These are phyloP conservation scores for Berberis thunbergii DNA, from an alignment of 164 flowering plant species.

Conservation along the genomic window DNA sequence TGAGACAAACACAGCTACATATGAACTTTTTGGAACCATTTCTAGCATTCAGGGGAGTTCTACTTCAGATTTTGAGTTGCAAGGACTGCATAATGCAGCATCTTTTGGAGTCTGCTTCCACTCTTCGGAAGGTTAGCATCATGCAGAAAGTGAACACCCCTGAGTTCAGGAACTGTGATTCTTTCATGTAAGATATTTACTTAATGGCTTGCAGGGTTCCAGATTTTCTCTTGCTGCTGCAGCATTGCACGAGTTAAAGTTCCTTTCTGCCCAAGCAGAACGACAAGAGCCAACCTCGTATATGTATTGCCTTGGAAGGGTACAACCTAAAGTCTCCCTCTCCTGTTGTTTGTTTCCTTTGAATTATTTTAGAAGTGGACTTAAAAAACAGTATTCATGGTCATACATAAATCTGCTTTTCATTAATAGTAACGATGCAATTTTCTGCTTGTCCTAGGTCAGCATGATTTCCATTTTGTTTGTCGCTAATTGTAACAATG, in stretches of 20 bases:
- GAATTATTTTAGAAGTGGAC: no score
- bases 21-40: constrained; percentile 87
- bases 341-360: neutral
- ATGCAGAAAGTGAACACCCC: constrained; percentile 1
- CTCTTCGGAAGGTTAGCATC: constrained; percentile 79
- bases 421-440: no score
- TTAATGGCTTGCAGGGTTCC: constrained; percentile 41
- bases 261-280: constrained; percentile 35
- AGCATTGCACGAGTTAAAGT: constrained; percentile 78
- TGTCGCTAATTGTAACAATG: no score
- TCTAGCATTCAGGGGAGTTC: constrained; percentile 76
- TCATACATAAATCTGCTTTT: no score
- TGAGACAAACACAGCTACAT: constrained; percentile 61
- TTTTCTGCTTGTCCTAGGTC: no score
- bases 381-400: no score
- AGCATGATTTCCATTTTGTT: no score
- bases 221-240: constrained; percentile 84
- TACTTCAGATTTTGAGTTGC: constrained; percentile 73
- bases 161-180: neutral
- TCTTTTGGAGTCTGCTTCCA: constrained; percentile 76
- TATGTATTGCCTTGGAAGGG: constrained; percentile 73
- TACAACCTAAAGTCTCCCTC: constrained; percentile 13
- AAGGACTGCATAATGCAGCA: constrained; percentile 47
- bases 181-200: constrained; percentile 9
- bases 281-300: constrained; percentile 33